These are phyloP conservation scores for Malassezia sp. DNA, from an alignment of 1,284 basidiomycete genomes.

Conservation along the genomic window DNA sequence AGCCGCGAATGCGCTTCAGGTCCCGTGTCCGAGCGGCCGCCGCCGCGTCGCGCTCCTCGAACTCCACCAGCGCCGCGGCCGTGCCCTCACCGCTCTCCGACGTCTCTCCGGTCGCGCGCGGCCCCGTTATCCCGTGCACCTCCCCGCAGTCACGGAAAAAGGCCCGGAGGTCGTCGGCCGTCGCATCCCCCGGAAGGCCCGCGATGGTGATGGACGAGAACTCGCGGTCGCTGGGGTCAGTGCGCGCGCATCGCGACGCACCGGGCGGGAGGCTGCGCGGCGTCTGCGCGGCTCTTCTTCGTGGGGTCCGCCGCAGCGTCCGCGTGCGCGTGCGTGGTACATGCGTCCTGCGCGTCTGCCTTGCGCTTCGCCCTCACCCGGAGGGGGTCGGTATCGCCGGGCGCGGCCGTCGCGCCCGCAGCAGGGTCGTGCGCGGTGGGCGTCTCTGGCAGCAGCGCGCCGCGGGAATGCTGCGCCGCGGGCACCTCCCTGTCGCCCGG, in stretches of 20 bases:
- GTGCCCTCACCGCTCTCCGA: constrained; percentile 17
- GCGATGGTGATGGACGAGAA: constrained; percentile 81
- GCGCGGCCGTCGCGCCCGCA: too few species aligned
- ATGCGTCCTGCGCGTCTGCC: too few species aligned
- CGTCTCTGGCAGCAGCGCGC: constrained; percentile 16
- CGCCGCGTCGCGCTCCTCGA: constrained; percentile 48
- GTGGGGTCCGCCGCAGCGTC: not conserved
- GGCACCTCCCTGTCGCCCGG: constrained; percentile 7
- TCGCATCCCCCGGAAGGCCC: constrained; percentile 55
- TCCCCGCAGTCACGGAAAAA: constrained; percentile 63
- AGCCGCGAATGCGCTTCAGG: constrained; percentile 60
- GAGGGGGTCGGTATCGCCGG: too few species aligned
- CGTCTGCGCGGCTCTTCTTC: constrained; percentile 1
- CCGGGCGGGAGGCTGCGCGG: constrained; percentile 1
- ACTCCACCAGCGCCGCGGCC: constrained; percentile 48
- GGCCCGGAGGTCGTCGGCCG: constrained; percentile 57
- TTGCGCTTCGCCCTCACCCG: too few species aligned
- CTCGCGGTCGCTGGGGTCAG: constrained; percentile 81
- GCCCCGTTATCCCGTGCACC: constrained; percentile 32
- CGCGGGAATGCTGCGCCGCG: too few species aligned
- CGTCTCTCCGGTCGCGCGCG: constrained; percentile 11
- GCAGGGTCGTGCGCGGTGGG: too few species aligned
- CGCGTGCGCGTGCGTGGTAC: constrained; percentile 27
- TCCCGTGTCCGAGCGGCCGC: constrained; percentile 81
- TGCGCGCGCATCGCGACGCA: too few species aligned